Conservation (phyloP, 148 eudicot genomes). For the Agrostemma githago region DNA sequence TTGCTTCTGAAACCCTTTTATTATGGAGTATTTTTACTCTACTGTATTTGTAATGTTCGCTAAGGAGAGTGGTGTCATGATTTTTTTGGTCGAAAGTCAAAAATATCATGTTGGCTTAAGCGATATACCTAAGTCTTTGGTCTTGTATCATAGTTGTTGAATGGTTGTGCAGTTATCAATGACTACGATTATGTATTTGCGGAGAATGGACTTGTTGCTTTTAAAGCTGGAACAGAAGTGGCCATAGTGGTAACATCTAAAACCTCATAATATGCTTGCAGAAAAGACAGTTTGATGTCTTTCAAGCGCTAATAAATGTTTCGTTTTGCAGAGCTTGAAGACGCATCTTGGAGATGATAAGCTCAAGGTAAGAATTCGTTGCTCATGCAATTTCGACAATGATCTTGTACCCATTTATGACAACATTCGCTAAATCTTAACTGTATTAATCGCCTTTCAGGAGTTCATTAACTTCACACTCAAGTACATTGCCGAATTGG, state of each 20-base stretch:
- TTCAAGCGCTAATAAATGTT: constrained; percentile 13
- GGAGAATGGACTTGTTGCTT: constrained; percentile 95
- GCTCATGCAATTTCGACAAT: not conserved
- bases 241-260: constrained; percentile 65
- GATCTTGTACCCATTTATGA: not conserved
- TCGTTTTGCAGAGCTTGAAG: constrained; percentile 71
- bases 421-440: no score
- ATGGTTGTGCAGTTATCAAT: constrained; percentile 50
- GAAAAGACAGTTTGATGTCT: not conserved
- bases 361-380: constrained; percentile 55
- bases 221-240: constrained; percentile 69
- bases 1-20: constrained; percentile 8
- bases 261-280: not conserved
- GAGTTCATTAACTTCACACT: constrained; percentile 89
- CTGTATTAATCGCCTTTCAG: constrained; percentile 31
- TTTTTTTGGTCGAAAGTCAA: not conserved
- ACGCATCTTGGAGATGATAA: constrained; percentile 73
- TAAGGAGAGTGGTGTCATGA: not conserved
- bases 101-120: not conserved
- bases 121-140: not conserved
- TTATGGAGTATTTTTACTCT: not conserved
- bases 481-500: constrained; percentile 88
- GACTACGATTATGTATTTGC: constrained; percentile 89
- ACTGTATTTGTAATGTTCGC: not conserved
- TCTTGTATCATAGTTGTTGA: not conserved